Base-by-base conservation (phyloP, 2,329 filamentous ascomycete species). In the Achaetomium macrosporum region DNA sequence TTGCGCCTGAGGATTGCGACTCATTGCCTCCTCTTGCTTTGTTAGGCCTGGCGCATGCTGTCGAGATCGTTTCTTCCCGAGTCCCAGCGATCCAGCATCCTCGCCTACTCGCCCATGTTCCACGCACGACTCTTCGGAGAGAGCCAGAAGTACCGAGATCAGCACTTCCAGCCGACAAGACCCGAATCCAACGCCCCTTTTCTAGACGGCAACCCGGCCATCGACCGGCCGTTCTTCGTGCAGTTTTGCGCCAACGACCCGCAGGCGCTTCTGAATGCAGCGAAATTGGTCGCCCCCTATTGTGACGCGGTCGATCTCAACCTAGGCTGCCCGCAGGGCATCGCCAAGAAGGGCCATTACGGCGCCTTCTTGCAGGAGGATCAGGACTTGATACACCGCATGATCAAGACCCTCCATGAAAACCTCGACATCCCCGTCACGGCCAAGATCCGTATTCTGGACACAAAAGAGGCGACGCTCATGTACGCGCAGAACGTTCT, bases 241-340 rank as follows among this genome's bases (percentile, higher is more conserved):
- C 93, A 99, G 66, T 99, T 99, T 70, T 99, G 93, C 76, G 88
- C 90, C 57, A 95, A 93, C 69, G 84, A 93, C 55, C 82, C 90
- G 0, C 79, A 87, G n/a, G 82, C 87, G 49, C 78, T 96, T 17
- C 82, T 97, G 44, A 77, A 78, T 29, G 90, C 93, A 0, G 93
- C 92, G 0, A 78, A 80, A 58, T 78, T 85, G 56, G 91, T 90
- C 0, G 84, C 87, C 5, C 88, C 90, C 0, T 88, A 91, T 69
- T 97, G 92, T 70, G 93, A 99, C 68, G 93, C 93, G 8, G 87
- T 99, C 3, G 93, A 99, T 68, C 73, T 99, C 62, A 99, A 99
- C 67, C 76, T 99, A 5, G 93, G 93, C 8, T 99, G 93, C 71
- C 93, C 93, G 1, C 93, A 99, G 67, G 92, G 92, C 1, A 99